Conservation (phyloP, 352 stramenopile species). For the Phytophthora boehmeriae region DNA sequence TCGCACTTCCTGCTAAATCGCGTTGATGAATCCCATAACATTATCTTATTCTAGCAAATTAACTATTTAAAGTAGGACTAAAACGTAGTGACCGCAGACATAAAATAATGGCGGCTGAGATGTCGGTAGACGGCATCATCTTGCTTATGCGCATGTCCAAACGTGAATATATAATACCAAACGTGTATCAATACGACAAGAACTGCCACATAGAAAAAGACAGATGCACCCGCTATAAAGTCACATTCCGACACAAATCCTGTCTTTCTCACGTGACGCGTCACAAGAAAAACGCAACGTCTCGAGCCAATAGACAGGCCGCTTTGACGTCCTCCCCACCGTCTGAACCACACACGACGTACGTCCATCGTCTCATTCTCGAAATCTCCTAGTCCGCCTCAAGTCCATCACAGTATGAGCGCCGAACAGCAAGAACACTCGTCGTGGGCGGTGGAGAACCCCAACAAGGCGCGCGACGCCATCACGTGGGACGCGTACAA, state of each 20-base stretch:
- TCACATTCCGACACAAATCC: neutral
- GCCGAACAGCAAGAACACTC: slow-evolving; percentile 25
- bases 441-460: slow-evolving; percentile 43
- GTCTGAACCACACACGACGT: slow-evolving; percentile 14
- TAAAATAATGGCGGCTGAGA: no score
- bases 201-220: no score
- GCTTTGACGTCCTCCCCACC: neutral
- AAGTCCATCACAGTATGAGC: slow-evolving; percentile 26
- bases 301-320: slow-evolving; percentile 12
- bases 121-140: no score
- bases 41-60: no score
- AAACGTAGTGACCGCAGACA: no score
- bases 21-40: no score
- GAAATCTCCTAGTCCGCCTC: slow-evolving; percentile 14
- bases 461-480: slow-evolving; percentile 62
- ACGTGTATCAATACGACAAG: no score
- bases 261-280: neutral
- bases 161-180: no score
- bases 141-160: no score
- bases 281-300: slow-evolving; percentile 28
- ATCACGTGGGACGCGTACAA: slow-evolving; percentile 76
- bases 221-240: neutral
- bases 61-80: no score
- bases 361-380: slow-evolving; percentile 5
- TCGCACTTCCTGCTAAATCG: no score